Evolutionary conservation across 2,329 filamentous ascomycete genomes (phyloP).

Genomic region (Fusarium sp.): DNA sequence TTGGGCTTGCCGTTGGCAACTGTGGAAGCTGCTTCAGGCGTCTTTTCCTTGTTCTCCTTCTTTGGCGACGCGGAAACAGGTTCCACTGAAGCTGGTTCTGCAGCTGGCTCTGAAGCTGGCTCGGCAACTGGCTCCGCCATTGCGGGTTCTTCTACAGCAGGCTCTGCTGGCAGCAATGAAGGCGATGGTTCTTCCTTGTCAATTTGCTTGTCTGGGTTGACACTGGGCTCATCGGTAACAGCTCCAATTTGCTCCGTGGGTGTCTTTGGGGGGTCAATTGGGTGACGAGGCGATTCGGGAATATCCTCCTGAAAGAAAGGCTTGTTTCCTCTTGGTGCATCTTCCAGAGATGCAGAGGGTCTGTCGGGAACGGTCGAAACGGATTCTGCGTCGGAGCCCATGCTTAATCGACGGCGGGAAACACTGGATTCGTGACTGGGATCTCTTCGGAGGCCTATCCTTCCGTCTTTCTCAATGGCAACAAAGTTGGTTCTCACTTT

Average conservation of each 20-base stretch:
- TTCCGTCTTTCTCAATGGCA: slow-evolving; percentile 74
- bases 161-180: slow-evolving; percentile 23
- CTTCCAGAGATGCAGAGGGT: slow-evolving; percentile 45
- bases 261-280: slow-evolving; percentile 33
- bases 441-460: slow-evolving; percentile 63
- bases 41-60: slow-evolving; percentile 23
- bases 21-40: slow-evolving; percentile 13
- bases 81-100: slow-evolving; percentile 28
- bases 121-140: not conserved
- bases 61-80: slow-evolving; percentile 22
- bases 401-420: slow-evolving; percentile 53
- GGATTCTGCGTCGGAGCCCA: slow-evolving; percentile 50
- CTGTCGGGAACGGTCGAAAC: slow-evolving; percentile 55
- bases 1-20: slow-evolving; percentile 42
- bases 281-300: slow-evolving; percentile 56
- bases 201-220: slow-evolving; percentile 57
- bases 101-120: not conserved
- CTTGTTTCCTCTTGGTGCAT: slow-evolving; percentile 43
- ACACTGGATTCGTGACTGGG: slow-evolving; percentile 54
- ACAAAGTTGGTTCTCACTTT: slow-evolving; percentile 82
- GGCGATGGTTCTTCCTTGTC: slow-evolving; percentile 54
- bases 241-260: slow-evolving; percentile 34
- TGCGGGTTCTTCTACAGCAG: not conserved
- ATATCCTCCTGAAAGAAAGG: slow-evolving; percentile 55
- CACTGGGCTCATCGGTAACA: slow-evolving; percentile 51